Conservation (phyloP, 495 filamentous ascomycete species). For the Podospora pseudocomata region DNA sequence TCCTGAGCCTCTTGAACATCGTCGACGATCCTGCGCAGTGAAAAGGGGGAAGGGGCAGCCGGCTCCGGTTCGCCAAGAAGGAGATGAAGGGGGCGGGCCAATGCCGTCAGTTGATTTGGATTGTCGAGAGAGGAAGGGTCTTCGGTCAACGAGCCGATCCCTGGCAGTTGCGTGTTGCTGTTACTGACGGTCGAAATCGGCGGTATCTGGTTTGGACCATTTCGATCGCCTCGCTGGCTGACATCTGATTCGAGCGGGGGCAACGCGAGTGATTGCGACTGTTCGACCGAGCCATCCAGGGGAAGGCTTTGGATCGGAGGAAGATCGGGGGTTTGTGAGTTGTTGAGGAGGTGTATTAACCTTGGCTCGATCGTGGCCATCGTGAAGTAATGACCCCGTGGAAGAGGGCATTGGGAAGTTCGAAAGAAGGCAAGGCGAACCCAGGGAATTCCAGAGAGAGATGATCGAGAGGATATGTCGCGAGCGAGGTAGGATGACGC, state of each 20-base stretch:
- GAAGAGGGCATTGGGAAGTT: conserved; percentile 32
- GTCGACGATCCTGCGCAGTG: conserved; percentile 46
- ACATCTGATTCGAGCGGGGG: conserved; percentile 47
- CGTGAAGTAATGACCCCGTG: conserved; percentile 33
- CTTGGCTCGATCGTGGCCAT: conserved; percentile 59
- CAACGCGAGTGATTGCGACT: conserved; percentile 31
- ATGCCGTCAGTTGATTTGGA: conserved; percentile 14
- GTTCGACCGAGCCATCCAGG: conserved; percentile 27
- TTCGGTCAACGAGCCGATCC: conserved; percentile 17
- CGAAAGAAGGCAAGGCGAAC: conserved; percentile 9
- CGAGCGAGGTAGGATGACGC: not conserved
- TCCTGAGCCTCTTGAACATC: conserved; percentile 34
- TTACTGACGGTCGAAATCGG: conserved; percentile 35
- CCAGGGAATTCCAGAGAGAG: not conserved
- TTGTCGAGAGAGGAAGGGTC: conserved; percentile 16
- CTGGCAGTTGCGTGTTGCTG: conserved; percentile 23
- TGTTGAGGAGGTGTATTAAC: conserved; percentile 55
- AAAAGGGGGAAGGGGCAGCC: conserved; percentile 35
- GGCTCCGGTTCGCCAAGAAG: conserved; percentile 30
- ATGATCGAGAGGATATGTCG: not conserved
- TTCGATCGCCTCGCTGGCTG: conserved; percentile 34
- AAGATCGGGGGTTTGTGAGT: conserved; percentile 41
- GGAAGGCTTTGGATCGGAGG: conserved; percentile 44
- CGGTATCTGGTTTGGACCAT: conserved; percentile 35
- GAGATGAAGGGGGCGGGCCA: conserved; percentile 28